Evolutionary conservation across 805 yeast genomes (phyloP), one percentile per base, ranked within the genome.

Genomic region (Clavispora carvajalis): DNA sequence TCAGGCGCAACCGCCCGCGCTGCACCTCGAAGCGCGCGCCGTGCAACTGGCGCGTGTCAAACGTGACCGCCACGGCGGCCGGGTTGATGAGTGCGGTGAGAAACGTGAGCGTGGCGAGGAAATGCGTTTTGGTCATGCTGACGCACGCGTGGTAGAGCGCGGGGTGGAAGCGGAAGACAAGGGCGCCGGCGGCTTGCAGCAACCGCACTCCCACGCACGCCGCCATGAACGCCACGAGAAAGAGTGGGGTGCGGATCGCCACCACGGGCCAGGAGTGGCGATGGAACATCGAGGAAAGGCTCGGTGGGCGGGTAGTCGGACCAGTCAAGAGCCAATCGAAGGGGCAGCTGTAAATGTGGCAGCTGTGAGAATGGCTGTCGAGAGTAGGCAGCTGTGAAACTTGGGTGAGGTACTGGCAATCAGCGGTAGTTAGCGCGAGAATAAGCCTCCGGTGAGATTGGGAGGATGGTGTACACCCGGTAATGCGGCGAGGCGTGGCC

Each of bases 101-200:
- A 13, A 77, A 69, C 0, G 77, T 66, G 33, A 85, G 59, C 29
- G 83, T 53, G 7, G 71, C 63, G 18, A 85, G 65, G 51, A 85
- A 85, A 21, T 72, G 70, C 24, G 62, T 63, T 58, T 84, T 85
- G 11, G 89, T 79, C 25, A 64, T 57, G 44, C 76, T 70, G 30
- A 82, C 52, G 43, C 73, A 49, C 3, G 65, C 65, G 44, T 74
- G 74, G 26, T 62, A 52, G 35, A 61, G 55, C 19, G 49, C 51
- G 1, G 67, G 59, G 33, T 65, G 58, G n/a, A 49, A 50, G 10
- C 45, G 31, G 29, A 69, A 63, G 7, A 69, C 12, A 1, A 55
- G 7, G 8, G 54, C 45, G 7, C 76, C 70, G 1, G 73, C 35
- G 2, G 57, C 34, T 53, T 82, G 88, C 5, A 77, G 62, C 15